phyloP scores from a whole-genome alignment of 306 rosid genomes.

The Datisca glomerata region DNA sequence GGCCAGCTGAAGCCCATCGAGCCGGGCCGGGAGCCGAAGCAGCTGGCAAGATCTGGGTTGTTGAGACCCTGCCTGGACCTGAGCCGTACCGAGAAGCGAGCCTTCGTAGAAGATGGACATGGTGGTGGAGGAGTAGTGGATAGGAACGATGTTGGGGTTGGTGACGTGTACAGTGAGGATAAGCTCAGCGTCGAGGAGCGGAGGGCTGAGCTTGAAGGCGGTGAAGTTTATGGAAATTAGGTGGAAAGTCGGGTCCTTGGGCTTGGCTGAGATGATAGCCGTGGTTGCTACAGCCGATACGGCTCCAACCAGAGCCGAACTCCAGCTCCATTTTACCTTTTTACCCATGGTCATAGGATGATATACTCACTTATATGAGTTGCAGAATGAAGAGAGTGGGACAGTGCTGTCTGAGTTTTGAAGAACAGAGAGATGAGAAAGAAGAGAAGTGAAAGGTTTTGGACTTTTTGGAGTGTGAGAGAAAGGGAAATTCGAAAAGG shows the following conservation, averaged over 20 bases:
- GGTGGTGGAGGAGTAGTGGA: slow-evolving; percentile 64
- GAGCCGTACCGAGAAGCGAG: slow-evolving; percentile 70
- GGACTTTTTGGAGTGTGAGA: too few relatives aligned
- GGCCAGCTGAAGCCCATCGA: slow-evolving; percentile 47
- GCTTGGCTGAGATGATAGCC: slow-evolving; percentile 42
- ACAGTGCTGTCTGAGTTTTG: not conserved
- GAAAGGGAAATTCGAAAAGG: too few relatives aligned
- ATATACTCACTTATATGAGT: not conserved
- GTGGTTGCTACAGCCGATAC: slow-evolving; percentile 57
- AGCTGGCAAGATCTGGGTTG: slow-evolving; percentile 53
- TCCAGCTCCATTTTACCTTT: slow-evolving; percentile 53
- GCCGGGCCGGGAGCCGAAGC: slow-evolving; percentile 62
- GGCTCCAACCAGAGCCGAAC: slow-evolving; percentile 59
- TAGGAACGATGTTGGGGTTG: slow-evolving; percentile 68
- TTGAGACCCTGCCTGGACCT: slow-evolving; percentile 67
- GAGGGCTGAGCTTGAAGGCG: slow-evolving; percentile 49
- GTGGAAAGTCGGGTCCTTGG: slow-evolving; percentile 74
- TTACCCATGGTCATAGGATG: slow-evolving; percentile 17
- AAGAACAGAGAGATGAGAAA: not conserved
- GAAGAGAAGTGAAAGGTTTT: too few relatives aligned
- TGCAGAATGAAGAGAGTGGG: not conserved
- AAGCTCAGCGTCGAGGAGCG: slow-evolving; percentile 56
- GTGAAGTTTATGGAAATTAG: slow-evolving; percentile 64
- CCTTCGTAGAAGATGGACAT: slow-evolving; percentile 83
- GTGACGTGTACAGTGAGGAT: slow-evolving; percentile 71